Evolutionary conservation across 1,139 yeast genomes (phyloP), one percentile per base, ranked within the genome.

Genomic region (Hansenula anomala): DNA sequence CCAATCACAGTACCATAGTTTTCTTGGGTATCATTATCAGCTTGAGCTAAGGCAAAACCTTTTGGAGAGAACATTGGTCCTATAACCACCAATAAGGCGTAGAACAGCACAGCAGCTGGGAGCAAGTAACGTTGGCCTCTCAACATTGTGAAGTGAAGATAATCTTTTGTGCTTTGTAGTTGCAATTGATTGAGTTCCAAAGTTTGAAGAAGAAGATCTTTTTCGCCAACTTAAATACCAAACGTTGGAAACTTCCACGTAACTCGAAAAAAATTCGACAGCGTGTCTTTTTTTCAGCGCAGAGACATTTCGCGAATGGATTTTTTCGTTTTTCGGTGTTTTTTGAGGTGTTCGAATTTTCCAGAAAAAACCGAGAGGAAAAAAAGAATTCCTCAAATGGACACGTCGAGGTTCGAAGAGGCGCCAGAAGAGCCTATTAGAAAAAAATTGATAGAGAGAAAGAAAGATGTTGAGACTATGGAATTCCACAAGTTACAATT

Each of bases 1-100:
- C 83, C 83, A 51, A 77, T 77, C 33, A 83, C 92, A 7, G 90
- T 82, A 54, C 90, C 92, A 51, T 82, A 83, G 55, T 63, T 72
- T 38, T 78, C 84, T 16, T 23, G 25, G 13, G 69, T 63, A 28
- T 71, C 73, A 36, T 67, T 80, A 24, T 69, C 69, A 31, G 61
- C 65, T 41, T 66, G 67, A 37, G 73, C 72, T 36, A 71, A 60
- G 31, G 59, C 58, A 40, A 75, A 41, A 22, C 47, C 32, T 22
- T 39, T 40, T 22, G 34, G 34, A 14, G 30, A 28, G 15, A 56
- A 63, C 48, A 80, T 69, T 25, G 94, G 94, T 48, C 81, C 66
- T 18, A 80, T 63, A 41, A 78, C 73, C 46, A 78, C 60, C 42
- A 79, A 61, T 41, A 79, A 56, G 36, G 83, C 77, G 59, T 81